Conservation (phyloP, 2,329 filamentous ascomycete genomes). For the Didymella lethalis region DNA sequence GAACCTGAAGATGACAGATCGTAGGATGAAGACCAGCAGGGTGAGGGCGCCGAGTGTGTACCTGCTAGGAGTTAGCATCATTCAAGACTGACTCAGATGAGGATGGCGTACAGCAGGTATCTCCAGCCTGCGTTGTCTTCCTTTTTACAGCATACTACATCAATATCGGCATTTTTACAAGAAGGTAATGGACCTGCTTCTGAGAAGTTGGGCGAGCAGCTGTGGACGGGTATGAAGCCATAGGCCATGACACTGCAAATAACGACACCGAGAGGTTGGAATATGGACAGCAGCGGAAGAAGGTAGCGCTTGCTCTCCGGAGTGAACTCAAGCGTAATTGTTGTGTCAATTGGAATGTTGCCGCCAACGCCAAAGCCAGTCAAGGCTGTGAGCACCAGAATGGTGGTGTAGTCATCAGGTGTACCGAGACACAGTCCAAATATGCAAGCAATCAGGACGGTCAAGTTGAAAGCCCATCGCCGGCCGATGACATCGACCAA, state of each 20-base stretch:
- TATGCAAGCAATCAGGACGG: conserved; percentile 62
- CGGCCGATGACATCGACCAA: conserved; percentile 63
- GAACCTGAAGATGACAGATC: conserved; percentile 63
- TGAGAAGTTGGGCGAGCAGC: conserved; percentile 61
- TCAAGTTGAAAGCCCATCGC: conserved; percentile 66
- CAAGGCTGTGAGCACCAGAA: conserved; percentile 63
- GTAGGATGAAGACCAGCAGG: conserved; percentile 58
- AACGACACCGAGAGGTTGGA: conserved; percentile 64
- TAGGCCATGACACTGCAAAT: conserved; percentile 62
- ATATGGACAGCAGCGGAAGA: conserved; percentile 62
- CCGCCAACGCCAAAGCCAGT: conserved; percentile 62
- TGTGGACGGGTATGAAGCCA: conserved; percentile 61
- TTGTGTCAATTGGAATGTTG: conserved; percentile 65
- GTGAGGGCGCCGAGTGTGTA: conserved; percentile 53
- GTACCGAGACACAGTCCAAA: conserved; percentile 63
- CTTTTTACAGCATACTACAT: conserved; percentile 48
- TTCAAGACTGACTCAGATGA: too few species aligned
- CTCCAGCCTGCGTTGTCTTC: conserved; percentile 56
- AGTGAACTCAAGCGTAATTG: conserved; percentile 64
- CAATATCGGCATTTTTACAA: conserved; percentile 50
- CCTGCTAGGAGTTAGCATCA: not conserved
- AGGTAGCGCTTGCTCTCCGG: conserved; percentile 62
- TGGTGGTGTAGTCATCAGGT: conserved; percentile 59
- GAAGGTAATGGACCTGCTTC: conserved; percentile 55
- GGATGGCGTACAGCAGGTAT: conserved; percentile 44